These are phyloP conservation scores for Coccomyxa sp. DNA, from an alignment of 139 green algal genomes.

Conservation along the genomic window DNA sequence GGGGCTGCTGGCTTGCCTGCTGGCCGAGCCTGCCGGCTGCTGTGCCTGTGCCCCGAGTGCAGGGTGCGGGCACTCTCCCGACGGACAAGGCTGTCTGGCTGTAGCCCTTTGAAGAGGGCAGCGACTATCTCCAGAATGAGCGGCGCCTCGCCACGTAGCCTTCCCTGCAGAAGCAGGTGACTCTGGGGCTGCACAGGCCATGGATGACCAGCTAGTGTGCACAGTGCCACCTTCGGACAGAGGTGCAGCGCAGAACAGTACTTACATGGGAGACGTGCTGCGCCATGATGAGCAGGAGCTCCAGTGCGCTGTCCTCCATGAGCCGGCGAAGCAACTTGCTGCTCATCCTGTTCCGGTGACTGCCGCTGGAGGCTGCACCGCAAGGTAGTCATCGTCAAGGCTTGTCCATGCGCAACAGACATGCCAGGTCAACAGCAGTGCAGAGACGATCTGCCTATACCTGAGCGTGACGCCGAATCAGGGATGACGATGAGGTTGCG, in stretches of 20 bases:
- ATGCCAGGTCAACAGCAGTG: background rate
- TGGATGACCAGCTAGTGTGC: background rate
- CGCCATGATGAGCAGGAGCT: constrained; percentile 68
- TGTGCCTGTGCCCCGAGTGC: background rate
- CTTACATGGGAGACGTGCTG: constrained; percentile 28
- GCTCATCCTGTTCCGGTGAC: constrained; percentile 16
- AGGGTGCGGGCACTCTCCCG: too few species aligned
- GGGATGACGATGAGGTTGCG: constrained; percentile 81
- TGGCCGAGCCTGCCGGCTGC: background rate
- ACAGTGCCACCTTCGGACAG: background rate
- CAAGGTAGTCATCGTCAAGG: background rate
- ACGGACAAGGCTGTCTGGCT: too few species aligned
- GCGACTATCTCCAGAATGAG: constrained; percentile 73
- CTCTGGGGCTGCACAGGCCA: background rate
- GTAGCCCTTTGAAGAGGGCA: constrained; percentile 31
- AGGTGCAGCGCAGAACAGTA: background rate
- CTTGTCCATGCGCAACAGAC: background rate
- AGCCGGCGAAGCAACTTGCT: constrained; percentile 50
- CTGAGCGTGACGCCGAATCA: constrained; percentile 30
- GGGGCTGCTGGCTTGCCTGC: background rate
- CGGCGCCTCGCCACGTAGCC: constrained; percentile 52
- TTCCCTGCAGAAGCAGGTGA: constrained; percentile 13
- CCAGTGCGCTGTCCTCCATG: constrained; percentile 57
- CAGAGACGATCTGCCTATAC: background rate
- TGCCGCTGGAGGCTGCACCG: constrained; percentile 15